Evolutionary conservation across 495 filamentous ascomycete genomes (phyloP), one percentile per base, ranked within the genome.

Genomic region (Haplographium delicatum): DNA sequence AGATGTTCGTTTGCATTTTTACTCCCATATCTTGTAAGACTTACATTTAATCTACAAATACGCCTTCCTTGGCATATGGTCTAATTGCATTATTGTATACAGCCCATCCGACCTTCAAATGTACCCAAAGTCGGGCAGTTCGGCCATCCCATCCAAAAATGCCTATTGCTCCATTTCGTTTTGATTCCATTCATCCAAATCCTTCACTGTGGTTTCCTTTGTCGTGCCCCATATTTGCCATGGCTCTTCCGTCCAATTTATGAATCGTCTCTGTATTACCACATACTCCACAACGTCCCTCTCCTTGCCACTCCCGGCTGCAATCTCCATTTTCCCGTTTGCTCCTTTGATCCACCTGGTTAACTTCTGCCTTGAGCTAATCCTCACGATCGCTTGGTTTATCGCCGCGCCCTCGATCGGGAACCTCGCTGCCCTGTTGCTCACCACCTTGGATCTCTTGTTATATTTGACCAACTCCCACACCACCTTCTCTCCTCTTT

Each of bases 151-250:
- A n/a, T n/a, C n/a, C 10, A 16, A 13, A 11, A 20, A 20, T 19
- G n/a, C 6, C 5, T 3, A 43, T 6, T 13, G 39, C 39, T 43
- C 20, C 18, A 43, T 16, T 40, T 53, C 41, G n/a, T n/a, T n/a
- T n/a, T n/a, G n/a, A n/a, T 51, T 23, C 51, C 51, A 56, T 8
- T 58, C 40, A n/a, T 64, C 39, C 43, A 76, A 64, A 18, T 70
- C 66, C 23, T 83, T 72, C 18, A 65, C 65, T 33, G 73, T 79
- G 8, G 79, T 85, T 58, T 83, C 75, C 53, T 74, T 69, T 30
- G 78, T 65, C 28, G 79, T 82, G 20, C 89, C 89, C 82, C 89
- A 86, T 40, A 95, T 61, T 62, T 73, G 78, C 91, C 91, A 96
- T 10, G 74, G 73, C 30, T 65, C 66, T 34, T 81, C 73, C 53